Evolutionary conservation across 345 rosid genomes (phyloP), one percentile per base, ranked within the genome.

Genomic region (Conringia planisiliqua): DNA sequence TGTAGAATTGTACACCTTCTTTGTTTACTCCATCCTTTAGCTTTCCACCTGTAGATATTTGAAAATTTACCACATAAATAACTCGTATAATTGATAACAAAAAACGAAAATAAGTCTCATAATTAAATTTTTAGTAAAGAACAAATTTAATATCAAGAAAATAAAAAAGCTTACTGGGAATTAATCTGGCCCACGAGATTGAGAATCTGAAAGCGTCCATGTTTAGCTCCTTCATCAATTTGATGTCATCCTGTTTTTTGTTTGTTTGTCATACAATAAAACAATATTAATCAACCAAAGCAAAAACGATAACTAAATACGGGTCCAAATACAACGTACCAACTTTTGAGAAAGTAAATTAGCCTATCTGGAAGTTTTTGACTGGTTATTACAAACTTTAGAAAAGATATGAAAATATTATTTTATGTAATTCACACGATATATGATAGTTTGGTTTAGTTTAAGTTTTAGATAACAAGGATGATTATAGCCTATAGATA

Each of bases 181-280:
- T 62, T 40, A 87, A 60, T 78, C 87, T 63, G 18, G 87, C 36
- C 91, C 91, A 85, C 14, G 89, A 83, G 35, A 87, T 85, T 7
- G 89, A 87, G 47, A 85, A 79, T 70, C 86, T 68, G 43, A 80
- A 85, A 64, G 87, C 89, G 65, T 87, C 87, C 68, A 85, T 69
- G 22, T 82, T 81, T 77, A 85, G 76, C 54, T 85, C 82, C 71
- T 87, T 87, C 83, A 85, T 83, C 29, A 83, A 62, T 48, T 75
- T 54, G 3, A 85, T 80, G 64, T 87, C 89, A 54, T 82, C 87
- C 89, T 63, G 10, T 39, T 61, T 59, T 16, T 59, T 29, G 59
- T 46, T 38, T 42, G 47, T 62, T 62, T 56, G 10, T 11, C 47
- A 26, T 44, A 20, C 11, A 58, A 39, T 32, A 55, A 42, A 47